Conservation (phyloP, 2,329 filamentous ascomycete genomes). For the Teratosphaeria gauchensis region DNA sequence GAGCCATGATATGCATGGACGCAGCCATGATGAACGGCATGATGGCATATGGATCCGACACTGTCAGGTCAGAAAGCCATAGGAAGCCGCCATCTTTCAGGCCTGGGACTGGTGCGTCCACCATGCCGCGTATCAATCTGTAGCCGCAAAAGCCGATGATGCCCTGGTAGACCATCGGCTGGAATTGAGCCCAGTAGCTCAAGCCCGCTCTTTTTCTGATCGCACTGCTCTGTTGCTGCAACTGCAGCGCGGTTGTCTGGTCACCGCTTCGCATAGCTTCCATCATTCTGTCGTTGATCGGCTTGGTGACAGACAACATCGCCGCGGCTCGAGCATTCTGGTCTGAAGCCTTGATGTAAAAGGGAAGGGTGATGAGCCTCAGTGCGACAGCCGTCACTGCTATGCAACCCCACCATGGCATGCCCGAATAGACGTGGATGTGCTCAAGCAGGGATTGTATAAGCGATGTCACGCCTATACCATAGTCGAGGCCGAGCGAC, state of each 20-base stretch:
- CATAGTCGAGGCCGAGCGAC: slow-evolving; percentile 75
- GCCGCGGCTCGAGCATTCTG: slow-evolving; percentile 52
- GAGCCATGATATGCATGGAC: slow-evolving; percentile 20
- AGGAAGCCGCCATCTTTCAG: slow-evolving; percentile 59
- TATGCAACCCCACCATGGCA: slow-evolving; percentile 78
- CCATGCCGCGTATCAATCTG: slow-evolving; percentile 65
- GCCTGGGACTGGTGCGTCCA: slow-evolving; percentile 67
- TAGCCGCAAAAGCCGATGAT: slow-evolving; percentile 75
- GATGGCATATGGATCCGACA: slow-evolving; percentile 66
- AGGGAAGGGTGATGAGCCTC: slow-evolving; percentile 56
- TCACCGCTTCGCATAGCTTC: slow-evolving; percentile 36
- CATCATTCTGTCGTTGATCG: slow-evolving; percentile 48
- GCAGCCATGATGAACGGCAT: slow-evolving; percentile 46
- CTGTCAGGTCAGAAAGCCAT: slow-evolving; percentile 73
- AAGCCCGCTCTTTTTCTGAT: slow-evolving; percentile 50
- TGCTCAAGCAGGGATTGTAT: slow-evolving; percentile 75
- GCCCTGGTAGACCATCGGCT: slow-evolving; percentile 50
- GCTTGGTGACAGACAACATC: slow-evolving; percentile 48
- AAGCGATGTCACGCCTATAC: slow-evolving; percentile 56
- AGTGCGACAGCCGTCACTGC: slow-evolving; percentile 54
- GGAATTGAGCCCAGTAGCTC: slow-evolving; percentile 39
- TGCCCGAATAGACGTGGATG: slow-evolving; percentile 62
- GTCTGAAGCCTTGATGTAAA: slow-evolving; percentile 54
- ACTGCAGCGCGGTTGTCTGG: slow-evolving; percentile 36
- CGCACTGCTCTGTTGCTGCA: slow-evolving; percentile 38